Conservation (phyloP, 352 stramenopile species). For the Phytophthora nicotianae region DNA sequence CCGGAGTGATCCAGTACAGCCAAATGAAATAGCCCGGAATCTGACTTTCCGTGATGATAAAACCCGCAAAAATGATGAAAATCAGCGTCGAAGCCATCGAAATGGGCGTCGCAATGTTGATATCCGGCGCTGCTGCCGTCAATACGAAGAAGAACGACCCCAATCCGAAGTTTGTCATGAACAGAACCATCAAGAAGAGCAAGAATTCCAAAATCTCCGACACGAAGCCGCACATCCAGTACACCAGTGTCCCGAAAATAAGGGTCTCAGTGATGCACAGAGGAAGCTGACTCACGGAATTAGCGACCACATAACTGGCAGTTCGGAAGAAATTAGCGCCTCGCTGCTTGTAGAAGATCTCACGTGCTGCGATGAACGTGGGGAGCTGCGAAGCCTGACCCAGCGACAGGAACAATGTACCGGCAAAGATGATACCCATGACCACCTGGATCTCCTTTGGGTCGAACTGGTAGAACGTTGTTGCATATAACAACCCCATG, state of each 20-base stretch:
- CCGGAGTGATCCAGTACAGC: constrained; percentile 69
- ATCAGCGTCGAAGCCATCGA: constrained; percentile 52
- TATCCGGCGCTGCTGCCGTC: constrained; percentile 34
- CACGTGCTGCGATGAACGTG: neutral
- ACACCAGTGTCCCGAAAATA: constrained; percentile 73
- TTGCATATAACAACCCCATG: constrained; percentile 54
- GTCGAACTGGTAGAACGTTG: constrained; percentile 34
- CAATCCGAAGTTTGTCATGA: constrained; percentile 51
- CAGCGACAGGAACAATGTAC: constrained; percentile 53
- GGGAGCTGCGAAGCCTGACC: constrained; percentile 17
- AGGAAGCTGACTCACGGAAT: constrained; percentile 37
- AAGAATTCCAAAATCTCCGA: constrained; percentile 38
- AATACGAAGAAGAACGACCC: constrained; percentile 62
- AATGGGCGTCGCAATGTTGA: constrained; percentile 50
- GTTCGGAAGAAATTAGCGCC: constrained; percentile 13
- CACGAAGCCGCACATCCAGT: constrained; percentile 75
- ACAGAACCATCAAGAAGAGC: constrained; percentile 42
- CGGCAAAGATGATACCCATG: constrained; percentile 82
- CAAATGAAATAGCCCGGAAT: constrained; percentile 62
- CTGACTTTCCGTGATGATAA: constrained; percentile 52
- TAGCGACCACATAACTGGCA: constrained; percentile 63
- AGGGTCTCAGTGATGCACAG: constrained; percentile 57
- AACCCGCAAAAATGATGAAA: constrained; percentile 60
- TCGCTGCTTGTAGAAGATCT: constrained; percentile 1
- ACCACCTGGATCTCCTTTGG: constrained; percentile 51